Conservation (phyloP, 1,284 basidiomycete species). For the Cryptococcus deneoformans region DNA sequence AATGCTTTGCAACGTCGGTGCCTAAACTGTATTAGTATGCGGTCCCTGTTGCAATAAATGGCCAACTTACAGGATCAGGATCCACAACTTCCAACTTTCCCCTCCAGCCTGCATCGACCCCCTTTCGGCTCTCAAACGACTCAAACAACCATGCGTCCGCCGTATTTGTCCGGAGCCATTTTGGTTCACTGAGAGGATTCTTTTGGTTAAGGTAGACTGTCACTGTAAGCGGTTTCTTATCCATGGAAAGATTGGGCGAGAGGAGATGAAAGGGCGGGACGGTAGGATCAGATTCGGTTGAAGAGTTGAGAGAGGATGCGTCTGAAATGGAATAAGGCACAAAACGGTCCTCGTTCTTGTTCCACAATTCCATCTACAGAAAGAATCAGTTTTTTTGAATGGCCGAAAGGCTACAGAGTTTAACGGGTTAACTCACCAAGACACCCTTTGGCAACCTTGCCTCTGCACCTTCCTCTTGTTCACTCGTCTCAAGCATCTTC, state of each 20-base stretch:
- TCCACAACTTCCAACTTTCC: conserved; percentile 88
- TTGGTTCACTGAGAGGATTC: conserved; percentile 85
- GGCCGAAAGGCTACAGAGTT: conserved; percentile 35
- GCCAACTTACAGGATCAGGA: conserved; percentile 91
- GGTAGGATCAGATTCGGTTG: background rate
- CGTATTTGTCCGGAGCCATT: conserved; percentile 93
- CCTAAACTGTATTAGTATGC: conserved; percentile 53
- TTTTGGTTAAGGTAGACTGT: conserved; percentile 71
- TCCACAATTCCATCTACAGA: conserved; percentile 44
- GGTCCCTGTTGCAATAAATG: too few species aligned
- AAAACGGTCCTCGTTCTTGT: conserved; percentile 42
- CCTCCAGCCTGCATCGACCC: conserved; percentile 74
- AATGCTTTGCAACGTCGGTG: conserved; percentile 84
- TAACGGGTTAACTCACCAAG: conserved; percentile 34
- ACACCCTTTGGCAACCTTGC: conserved; percentile 40
- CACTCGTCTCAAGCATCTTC: conserved; percentile 38
- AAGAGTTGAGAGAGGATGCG: conserved; percentile 17
- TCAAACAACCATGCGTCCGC: conserved; percentile 88
- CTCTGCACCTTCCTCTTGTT: conserved; percentile 8
- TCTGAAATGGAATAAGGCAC: conserved; percentile 31
- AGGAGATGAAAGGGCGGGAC: conserved; percentile 9
- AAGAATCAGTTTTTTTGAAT: conserved; percentile 1
- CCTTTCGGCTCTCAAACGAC: conserved; percentile 58
- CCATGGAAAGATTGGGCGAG: background rate
- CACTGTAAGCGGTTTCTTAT: conserved; percentile 36